Conservation (phyloP, 148 eudicot genomes). For the Persicaria maculosa region DNA sequence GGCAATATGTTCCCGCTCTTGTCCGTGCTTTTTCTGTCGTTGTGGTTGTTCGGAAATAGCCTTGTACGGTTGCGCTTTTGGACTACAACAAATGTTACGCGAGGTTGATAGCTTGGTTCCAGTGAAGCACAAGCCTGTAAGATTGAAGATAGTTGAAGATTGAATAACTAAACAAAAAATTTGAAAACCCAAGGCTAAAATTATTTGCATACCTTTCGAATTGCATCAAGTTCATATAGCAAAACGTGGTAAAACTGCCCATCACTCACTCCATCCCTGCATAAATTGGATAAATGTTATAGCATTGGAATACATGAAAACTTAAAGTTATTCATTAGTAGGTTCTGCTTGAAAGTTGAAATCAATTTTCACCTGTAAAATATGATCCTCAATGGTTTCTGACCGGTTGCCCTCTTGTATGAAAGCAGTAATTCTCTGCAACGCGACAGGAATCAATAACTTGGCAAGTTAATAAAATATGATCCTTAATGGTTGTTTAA, state of each 20-base stretch:
- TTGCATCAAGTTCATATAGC: constrained; percentile 86
- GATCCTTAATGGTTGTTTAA: neutral
- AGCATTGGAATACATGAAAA: no score
- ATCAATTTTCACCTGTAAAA: constrained; percentile 32
- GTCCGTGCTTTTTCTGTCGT: constrained; percentile 52
- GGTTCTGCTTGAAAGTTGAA: constrained; percentile 5
- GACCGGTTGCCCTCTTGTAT: constrained; percentile 50
- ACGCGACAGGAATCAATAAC: neutral
- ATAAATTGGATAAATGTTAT: neutral
- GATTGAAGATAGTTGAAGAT: neutral
- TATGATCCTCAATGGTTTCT: constrained; percentile 42
- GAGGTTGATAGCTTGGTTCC: constrained; percentile 72
- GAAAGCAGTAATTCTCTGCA: constrained; percentile 46
- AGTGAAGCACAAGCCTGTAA: constrained; percentile 80
- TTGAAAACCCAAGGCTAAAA: neutral
- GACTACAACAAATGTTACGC: constrained; percentile 77
- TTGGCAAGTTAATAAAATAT: neutral
- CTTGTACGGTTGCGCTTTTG: constrained; percentile 95
- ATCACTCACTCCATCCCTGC: constrained; percentile 94
- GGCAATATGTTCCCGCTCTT: constrained; percentile 86
- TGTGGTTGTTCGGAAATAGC: constrained; percentile 72
- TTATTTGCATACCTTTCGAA: constrained; percentile 54
- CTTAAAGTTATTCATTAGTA: neutral
- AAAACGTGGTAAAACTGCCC: constrained; percentile 92
- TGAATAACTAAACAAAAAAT: neutral